A percentile compares a stretch with the other conserved stretches of the same genome.
Conservation (phyloP, 1,139 yeast genomes). For the Lodderomyces metapsilosis region DNA sequence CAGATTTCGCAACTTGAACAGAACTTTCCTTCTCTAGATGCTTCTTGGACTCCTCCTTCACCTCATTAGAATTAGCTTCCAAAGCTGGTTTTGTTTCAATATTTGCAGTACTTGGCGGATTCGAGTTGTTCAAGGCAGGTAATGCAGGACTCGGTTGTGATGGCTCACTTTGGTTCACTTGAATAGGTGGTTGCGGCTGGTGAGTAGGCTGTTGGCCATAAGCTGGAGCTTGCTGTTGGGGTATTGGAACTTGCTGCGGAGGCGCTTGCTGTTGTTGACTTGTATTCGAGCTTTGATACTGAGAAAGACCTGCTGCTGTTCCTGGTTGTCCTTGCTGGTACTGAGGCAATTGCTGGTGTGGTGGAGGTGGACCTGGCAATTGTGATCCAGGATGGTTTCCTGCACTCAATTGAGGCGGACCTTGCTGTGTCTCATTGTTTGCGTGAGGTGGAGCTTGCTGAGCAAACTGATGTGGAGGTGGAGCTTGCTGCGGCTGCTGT, state of each 20-base stretch:
- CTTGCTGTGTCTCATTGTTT: background rate
- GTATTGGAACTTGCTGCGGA: conserved; percentile 8
- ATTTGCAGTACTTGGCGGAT: background rate
- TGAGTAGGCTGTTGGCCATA: conserved; percentile 8
- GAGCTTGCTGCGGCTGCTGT: conserved; percentile 10
- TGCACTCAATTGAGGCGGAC: conserved; percentile 13
- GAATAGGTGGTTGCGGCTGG: conserved; percentile 4
- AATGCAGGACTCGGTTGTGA: conserved; percentile 1
- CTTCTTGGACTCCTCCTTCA: background rate
- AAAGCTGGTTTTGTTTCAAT: background rate
- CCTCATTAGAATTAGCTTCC: background rate
- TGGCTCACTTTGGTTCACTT: background rate
- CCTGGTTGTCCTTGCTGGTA: conserved; percentile 4
- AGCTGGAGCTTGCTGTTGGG: conserved; percentile 10
- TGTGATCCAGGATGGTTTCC: conserved; percentile 9
- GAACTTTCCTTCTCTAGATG: background rate
- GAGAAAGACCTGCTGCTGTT: conserved; percentile 4
- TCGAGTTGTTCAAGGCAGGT: background rate
- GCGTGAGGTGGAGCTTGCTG: background rate
- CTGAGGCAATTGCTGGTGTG: background rate
- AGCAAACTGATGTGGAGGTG: conserved; percentile 9
- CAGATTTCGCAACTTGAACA: background rate
- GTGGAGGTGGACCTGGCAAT: conserved; percentile 8
- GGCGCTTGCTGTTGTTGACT: conserved; percentile 3
- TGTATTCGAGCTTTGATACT: conserved; percentile 4